These are phyloP conservation scores for Wickerhamiella occidentalis DNA, from an alignment of 805 yeast species.

Conservation along the genomic window DNA sequence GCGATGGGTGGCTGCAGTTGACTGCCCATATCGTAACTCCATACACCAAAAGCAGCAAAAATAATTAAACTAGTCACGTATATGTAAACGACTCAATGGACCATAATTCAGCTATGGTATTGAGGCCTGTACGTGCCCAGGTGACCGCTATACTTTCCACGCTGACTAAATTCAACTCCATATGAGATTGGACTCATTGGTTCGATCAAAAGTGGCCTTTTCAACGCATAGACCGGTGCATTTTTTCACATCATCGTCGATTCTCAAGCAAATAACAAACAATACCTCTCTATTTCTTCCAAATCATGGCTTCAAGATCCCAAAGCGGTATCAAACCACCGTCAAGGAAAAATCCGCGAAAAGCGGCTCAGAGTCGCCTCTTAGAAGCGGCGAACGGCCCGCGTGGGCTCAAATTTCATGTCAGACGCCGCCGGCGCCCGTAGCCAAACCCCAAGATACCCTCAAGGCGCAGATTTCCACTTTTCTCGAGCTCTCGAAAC, in stretches of 20 bases:
- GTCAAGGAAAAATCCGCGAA: background rate
- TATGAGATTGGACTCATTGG: background rate
- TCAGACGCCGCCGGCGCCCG: constrained; percentile 2
- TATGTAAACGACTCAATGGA: too few relatives aligned
- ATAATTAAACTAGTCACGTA: too few relatives aligned
- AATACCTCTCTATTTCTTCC: background rate
- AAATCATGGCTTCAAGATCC: constrained; percentile 5
- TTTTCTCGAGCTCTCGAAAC: constrained; percentile 66
- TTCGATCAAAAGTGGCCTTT: background rate
- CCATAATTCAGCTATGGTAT: too few relatives aligned
- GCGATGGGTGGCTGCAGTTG: too few relatives aligned
- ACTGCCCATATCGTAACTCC: too few relatives aligned
- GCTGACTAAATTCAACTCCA: too few relatives aligned
- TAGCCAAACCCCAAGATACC: constrained; percentile 5
- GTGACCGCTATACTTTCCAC: too few relatives aligned
- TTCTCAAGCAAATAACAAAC: background rate
- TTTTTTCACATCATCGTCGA: constrained; percentile 2
- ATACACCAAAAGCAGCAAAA: too few relatives aligned
- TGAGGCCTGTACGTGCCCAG: too few relatives aligned
- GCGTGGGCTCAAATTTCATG: constrained; percentile 9
- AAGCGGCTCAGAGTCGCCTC: background rate
- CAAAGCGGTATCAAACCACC: background rate
- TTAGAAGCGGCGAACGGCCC: constrained; percentile 1
- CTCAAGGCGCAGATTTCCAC: constrained; percentile 3
- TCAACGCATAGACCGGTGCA: background rate